A percentile compares a stretch with the other conserved stretches of the same genome.
These are phyloP conservation scores for Alternaria viburni DNA, from an alignment of 2,329 filamentous ascomycete genomes.

Conservation along the genomic window DNA sequence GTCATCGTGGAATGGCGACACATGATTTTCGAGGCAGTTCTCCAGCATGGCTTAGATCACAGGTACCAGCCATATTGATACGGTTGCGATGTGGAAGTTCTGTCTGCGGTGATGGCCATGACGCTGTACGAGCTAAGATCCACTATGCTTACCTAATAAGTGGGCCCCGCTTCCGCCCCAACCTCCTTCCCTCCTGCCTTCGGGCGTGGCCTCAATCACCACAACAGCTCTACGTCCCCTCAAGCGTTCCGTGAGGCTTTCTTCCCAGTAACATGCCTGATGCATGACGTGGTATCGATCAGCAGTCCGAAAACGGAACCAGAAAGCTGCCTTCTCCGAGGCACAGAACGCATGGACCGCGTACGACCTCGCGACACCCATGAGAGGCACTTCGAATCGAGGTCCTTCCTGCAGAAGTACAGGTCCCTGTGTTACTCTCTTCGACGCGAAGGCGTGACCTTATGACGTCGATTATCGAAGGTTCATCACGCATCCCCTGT, in stretches of 20 bases:
- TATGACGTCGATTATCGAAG: background rate
- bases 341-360: background rate
- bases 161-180: background rate
- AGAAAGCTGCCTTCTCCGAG: background rate
- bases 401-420: background rate
- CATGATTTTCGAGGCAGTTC: background rate
- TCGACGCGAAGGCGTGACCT: background rate
- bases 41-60: background rate
- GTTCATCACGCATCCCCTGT: background rate
- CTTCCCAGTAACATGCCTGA: background rate
- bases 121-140: background rate
- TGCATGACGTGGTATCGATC: background rate
- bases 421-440: background rate
- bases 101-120: background rate
- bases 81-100: background rate
- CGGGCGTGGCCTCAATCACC: background rate
- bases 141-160: background rate
- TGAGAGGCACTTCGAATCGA: background rate
- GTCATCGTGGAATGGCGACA: background rate
- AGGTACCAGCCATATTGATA: background rate
- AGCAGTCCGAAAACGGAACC: background rate
- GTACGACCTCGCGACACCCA: background rate
- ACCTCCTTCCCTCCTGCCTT: background rate
- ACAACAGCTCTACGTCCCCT: background rate
- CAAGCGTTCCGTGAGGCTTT: background rate